phyloP scores from a whole-genome alignment of 148 eudicot species.

The Cornus florida region DNA sequence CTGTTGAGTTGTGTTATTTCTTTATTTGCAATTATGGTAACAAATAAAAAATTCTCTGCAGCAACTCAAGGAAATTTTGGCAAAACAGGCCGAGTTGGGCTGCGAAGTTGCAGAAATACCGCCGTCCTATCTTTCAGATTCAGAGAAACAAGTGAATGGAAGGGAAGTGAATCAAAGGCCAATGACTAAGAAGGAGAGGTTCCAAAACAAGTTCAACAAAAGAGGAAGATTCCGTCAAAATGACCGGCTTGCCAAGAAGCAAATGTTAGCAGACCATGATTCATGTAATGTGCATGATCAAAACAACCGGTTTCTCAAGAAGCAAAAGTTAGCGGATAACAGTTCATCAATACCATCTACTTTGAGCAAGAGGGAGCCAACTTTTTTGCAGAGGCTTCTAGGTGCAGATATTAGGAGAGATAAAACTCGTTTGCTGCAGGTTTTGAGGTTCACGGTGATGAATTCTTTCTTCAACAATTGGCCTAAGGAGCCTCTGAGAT shows the following conservation, averaged over 20 bases:
- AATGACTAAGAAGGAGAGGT: slow-evolving; percentile 41
- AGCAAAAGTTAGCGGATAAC: slow-evolving; percentile 20
- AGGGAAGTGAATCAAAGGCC: slow-evolving; percentile 31
- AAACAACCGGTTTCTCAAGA: slow-evolving; percentile 30
- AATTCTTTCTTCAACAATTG: slow-evolving; percentile 72
- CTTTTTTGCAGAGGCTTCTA: slow-evolving; percentile 74
- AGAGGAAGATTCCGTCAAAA: slow-evolving; percentile 44
- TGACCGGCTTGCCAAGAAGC: slow-evolving; percentile 30
- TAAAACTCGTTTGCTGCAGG: slow-evolving; percentile 60
- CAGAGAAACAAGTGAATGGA: slow-evolving; percentile 38
- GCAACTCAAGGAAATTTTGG: slow-evolving; percentile 91
- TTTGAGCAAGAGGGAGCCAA: slow-evolving; percentile 44
- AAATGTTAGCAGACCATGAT: slow-evolving; percentile 23
- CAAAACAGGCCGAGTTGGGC: slow-evolving; percentile 87
- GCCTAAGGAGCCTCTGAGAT: slow-evolving; percentile 59
- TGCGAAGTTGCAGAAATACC: slow-evolving; percentile 97
- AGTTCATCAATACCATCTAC: slow-evolving; percentile 10
- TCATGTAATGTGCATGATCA: slow-evolving; percentile 24
- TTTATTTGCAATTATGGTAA: background rate
- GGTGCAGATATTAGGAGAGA: slow-evolving; percentile 69
- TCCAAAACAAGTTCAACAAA: slow-evolving; percentile 52
- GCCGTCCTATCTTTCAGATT: slow-evolving; percentile 61
- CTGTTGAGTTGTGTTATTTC: background rate
- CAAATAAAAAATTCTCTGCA: slow-evolving; percentile 26
- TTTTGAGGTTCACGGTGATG: slow-evolving; percentile 73